Conservation (phyloP, 1,284 basidiomycete species). For the Rhodotorula mucilaginosa region DNA sequence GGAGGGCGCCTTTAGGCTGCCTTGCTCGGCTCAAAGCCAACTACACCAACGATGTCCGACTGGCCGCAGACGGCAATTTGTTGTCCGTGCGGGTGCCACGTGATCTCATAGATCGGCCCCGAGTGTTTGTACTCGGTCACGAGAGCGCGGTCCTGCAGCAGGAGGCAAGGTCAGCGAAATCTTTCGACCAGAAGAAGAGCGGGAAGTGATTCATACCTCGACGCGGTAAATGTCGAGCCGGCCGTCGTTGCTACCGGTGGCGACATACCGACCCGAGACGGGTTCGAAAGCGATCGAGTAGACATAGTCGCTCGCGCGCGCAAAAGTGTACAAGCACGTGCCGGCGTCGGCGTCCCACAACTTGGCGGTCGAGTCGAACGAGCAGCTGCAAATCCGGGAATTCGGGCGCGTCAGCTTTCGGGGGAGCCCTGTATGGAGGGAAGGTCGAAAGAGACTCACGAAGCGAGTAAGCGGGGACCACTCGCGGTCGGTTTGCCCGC, state of each 20-base stretch:
- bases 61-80: conserved; percentile 43
- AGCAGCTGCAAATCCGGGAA: conserved; percentile 55
- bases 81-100: conserved; percentile 41
- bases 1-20: neutral
- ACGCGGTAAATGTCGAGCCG: conserved; percentile 39
- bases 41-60: conserved; percentile 35
- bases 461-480: conserved; percentile 60
- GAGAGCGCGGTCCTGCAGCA: conserved; percentile 33
- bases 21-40: conserved; percentile 8
- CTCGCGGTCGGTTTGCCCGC: conserved; percentile 52
- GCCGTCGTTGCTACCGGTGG: conserved; percentile 43
- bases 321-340: conserved; percentile 64
- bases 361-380: conserved; percentile 70
- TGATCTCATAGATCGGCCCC: conserved; percentile 42
- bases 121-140: conserved; percentile 40
- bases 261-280: conserved; percentile 37
- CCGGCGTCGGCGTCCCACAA: conserved; percentile 75
- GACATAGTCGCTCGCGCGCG: conserved; percentile 45
- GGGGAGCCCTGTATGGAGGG: neutral
- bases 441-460: conserved; percentile 55
- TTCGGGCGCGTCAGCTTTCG: neutral
- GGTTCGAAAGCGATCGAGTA: conserved; percentile 43
- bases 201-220: conserved; percentile 9
- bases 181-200: neutral
- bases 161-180: neutral